Percentiles rank a stretch among this genome's conserved stretches.
phyloP scores from a whole-genome alignment of 2,329 filamentous ascomycete genomes.

The Blastomyces percursus region DNA sequence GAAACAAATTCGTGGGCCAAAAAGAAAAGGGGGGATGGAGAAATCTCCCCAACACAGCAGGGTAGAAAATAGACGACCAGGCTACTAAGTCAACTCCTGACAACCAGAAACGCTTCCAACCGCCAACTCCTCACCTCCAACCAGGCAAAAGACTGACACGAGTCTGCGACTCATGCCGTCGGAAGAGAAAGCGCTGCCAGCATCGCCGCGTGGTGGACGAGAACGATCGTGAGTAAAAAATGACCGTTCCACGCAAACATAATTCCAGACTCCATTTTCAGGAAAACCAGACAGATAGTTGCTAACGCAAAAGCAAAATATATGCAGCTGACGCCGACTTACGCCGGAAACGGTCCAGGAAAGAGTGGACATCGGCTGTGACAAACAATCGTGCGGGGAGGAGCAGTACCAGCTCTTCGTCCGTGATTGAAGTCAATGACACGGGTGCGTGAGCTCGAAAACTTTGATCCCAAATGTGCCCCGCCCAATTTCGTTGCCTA shows the following conservation, averaged over 20 bases:
- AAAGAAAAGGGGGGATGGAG: not conserved
- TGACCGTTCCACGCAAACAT: not conserved
- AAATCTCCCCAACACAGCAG: not conserved
- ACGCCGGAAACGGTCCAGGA: slow-evolving; percentile 6
- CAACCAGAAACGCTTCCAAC: slow-evolving; percentile 16
- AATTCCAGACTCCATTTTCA: not conserved
- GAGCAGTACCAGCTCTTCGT: not conserved
- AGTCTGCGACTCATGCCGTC: slow-evolving; percentile 16
- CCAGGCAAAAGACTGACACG: slow-evolving; percentile 16
- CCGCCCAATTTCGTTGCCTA: not conserved
- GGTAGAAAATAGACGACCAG: not conserved
- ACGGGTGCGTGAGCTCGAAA: not conserved
- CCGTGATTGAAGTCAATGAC: slow-evolving; percentile 5
- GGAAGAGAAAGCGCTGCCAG: slow-evolving; percentile 16
- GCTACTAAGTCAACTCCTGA: not conserved
- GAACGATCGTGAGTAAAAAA: slow-evolving; percentile 14
- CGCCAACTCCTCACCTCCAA: slow-evolving; percentile 13
- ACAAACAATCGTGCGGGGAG: not conserved
- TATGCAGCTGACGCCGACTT: slow-evolving; percentile 8
- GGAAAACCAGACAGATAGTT: not conserved
- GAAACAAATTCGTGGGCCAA: not conserved
- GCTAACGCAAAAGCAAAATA: not conserved
- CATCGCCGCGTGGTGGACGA: slow-evolving; percentile 17
- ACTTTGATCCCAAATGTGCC: not conserved
- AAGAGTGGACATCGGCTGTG: not conserved